Base-by-base conservation (phyloP, 2,329 filamentous ascomycete genomes). In the Fonsecaea pedrosoi region DNA sequence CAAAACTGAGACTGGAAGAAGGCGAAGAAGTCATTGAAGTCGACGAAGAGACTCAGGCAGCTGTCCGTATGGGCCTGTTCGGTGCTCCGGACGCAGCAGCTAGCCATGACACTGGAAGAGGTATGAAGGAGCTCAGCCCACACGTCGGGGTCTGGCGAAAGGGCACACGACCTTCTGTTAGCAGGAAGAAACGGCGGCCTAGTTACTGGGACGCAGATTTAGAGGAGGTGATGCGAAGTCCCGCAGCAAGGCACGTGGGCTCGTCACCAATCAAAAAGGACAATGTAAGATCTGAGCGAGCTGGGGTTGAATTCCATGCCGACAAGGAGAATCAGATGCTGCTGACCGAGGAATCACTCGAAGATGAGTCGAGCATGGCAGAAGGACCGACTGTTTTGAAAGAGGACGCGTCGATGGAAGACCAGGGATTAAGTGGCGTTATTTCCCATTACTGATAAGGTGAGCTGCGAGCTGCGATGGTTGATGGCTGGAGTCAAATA, bases 191-290 rank as follows among this genome's bases (percentile, higher is more conserved):
- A 56, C 62, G 70, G 45, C 53, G 71, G 34, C 70, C 70, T 15
- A 73, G 72, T 45, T 73, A 73, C 48, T 73, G 72, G 70, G 72
- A 73, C 54, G 64, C 63, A 18, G 72, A 73, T 59, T 64, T 73
- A 34, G 64, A 71, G 57, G 69, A 72, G 57, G 66, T 73, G 21
- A 60, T 69, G n/a, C 63, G 67, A 18, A 71, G 67, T 59, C 70
- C 70, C 35, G 71, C 71, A 34, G 70, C 69, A n/a, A 65, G 71
- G 53, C 64, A 69, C 63, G 57, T 70, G 12, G 66, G 68, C 25
- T 68, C 60, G 32, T 70, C 68, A 30, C 65, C 68, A 18, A 66
- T 70, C 57, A 66, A 60, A 37, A 68, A 65, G 35, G 68, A 68
- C 38, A 63, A 70, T 30, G 63, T 66, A 37, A 68, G 61, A 56